These are phyloP conservation scores for Tolypocladium album DNA, from an alignment of 2,329 filamentous ascomycete genomes.

Conservation along the genomic window DNA sequence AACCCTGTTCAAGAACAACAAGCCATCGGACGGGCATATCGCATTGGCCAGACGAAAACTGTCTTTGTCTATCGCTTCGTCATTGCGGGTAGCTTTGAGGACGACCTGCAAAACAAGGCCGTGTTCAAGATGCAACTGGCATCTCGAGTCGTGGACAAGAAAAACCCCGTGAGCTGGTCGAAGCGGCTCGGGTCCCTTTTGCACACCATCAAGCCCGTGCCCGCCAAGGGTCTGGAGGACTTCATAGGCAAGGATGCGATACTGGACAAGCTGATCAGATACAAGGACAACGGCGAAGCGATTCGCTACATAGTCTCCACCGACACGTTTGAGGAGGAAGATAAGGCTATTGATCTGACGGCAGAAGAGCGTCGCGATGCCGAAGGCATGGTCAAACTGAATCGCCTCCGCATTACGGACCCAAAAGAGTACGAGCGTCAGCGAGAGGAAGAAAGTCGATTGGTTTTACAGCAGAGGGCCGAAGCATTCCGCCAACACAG, in stretches of 20 bases:
- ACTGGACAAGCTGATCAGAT: slow-evolving; percentile 36
- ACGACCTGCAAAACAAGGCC: slow-evolving; percentile 58
- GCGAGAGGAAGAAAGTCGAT: slow-evolving; percentile 6
- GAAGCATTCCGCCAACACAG: background rate
- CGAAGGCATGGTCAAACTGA: slow-evolving; percentile 24
- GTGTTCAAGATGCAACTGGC: slow-evolving; percentile 78
- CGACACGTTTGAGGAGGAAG: slow-evolving; percentile 64
- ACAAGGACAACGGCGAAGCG: slow-evolving; percentile 19
- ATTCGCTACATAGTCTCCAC: slow-evolving; percentile 53
- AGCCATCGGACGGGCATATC: slow-evolving; percentile 76
- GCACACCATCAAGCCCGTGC: slow-evolving; percentile 41
- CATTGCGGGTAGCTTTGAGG: slow-evolving; percentile 69
- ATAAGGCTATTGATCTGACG: slow-evolving; percentile 43
- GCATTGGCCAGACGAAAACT: slow-evolving; percentile 68
- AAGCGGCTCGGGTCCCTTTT: slow-evolving; percentile 46
- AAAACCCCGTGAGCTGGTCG: slow-evolving; percentile 60
- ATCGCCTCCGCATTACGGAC: slow-evolving; percentile 20
- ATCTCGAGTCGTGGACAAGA: slow-evolving; percentile 72
- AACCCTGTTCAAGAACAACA: slow-evolving; percentile 78
- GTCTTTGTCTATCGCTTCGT: slow-evolving; percentile 82
- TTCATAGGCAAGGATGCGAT: slow-evolving; percentile 54
- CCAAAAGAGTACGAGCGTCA: slow-evolving; percentile 18
- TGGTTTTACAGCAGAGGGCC: background rate
- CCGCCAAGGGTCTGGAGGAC: slow-evolving; percentile 37
- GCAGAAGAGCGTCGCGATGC: slow-evolving; percentile 49